Evolutionary conservation across 1,284 basidiomycete species (phyloP).

Genomic region (Trametes sp.): DNA sequence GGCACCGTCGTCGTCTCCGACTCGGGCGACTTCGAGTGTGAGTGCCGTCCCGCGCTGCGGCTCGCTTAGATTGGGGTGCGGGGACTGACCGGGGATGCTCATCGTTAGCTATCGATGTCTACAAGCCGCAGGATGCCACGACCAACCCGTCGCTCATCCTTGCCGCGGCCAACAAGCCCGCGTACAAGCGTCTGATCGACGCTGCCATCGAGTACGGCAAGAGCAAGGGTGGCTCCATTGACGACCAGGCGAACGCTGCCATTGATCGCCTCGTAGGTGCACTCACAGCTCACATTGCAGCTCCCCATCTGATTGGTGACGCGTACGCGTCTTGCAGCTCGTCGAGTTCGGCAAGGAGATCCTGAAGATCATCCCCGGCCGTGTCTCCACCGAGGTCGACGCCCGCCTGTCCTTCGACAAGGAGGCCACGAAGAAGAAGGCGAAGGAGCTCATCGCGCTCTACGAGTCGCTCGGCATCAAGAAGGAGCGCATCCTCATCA

Average conservation of each 20-base stretch:
- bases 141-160: constrained; percentile 96
- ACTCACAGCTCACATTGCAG: neutral
- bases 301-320: neutral
- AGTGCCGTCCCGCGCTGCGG: constrained; percentile 42
- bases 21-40: constrained; percentile 88
- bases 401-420: constrained; percentile 97
- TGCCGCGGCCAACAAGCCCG: constrained; percentile 91
- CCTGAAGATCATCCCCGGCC: constrained; percentile 94
- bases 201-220: constrained; percentile 86
- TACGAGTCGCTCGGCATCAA: constrained; percentile 92
- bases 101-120: constrained; percentile 79
- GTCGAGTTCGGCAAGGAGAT: constrained; percentile 98
- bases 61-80: constrained; percentile 10
- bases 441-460: constrained; percentile 91
- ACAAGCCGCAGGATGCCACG: constrained; percentile 94
- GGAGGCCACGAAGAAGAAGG: constrained; percentile 91
- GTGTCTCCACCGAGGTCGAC: constrained; percentile 99
- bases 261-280: constrained; percentile 86
- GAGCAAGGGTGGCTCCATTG: constrained; percentile 77
- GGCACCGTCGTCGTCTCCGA: constrained; percentile 96
- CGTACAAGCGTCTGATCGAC: constrained; percentile 88
- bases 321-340: constrained; percentile 58
- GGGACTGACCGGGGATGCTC: constrained; percentile 10
- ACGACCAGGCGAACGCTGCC: constrained; percentile 79
- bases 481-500: constrained; percentile 96